A percentile compares a stretch with the other conserved stretches of the same genome.
These are phyloP conservation scores for Xylariaceae sp. DNA, from an alignment of 2,329 filamentous ascomycete genomes.

Conservation along the genomic window DNA sequence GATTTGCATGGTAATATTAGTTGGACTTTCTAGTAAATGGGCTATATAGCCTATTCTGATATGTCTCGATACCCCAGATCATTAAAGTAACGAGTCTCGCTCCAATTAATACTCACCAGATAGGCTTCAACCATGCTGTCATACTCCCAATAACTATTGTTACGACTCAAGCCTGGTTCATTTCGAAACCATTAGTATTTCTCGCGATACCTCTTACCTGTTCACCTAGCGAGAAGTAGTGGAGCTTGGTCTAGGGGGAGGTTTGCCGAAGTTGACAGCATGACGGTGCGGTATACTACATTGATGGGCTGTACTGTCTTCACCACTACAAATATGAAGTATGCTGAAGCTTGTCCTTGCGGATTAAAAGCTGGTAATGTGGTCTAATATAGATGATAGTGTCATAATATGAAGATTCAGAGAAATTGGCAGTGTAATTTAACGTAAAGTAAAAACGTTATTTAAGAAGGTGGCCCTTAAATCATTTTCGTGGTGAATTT, in stretches of 20 bases:
- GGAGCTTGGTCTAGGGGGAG: slow-evolving; percentile 48
- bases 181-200: slow-evolving; percentile 44
- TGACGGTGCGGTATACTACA: slow-evolving; percentile 46
- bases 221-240: slow-evolving; percentile 28
- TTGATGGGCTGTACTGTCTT: slow-evolving; percentile 46
- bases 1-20: too few relatives aligned
- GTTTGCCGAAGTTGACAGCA: slow-evolving; percentile 47
- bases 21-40: too few relatives aligned
- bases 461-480: too few relatives aligned
- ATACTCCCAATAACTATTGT: slow-evolving; percentile 43
- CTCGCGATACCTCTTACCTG: slow-evolving; percentile 9
- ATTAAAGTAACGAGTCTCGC: slow-evolving; percentile 46
- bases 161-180: slow-evolving; percentile 40
- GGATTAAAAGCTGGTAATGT: slow-evolving; percentile 21
- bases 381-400: neutral
- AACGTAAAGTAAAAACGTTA: too few relatives aligned
- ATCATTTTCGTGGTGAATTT: too few relatives aligned
- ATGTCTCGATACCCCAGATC: slow-evolving; percentile 21
- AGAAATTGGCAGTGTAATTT: too few relatives aligned
- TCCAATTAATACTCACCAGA: slow-evolving; percentile 38
- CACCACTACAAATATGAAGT: slow-evolving; percentile 41
- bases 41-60: too few relatives aligned
- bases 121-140: slow-evolving; percentile 46
- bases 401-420: too few relatives aligned
- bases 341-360: slow-evolving; percentile 50